A percentile compares a stretch with the other conserved stretches of the same genome.
phyloP scores from a whole-genome alignment of 1,139 yeast species.

The Saccharomyces hybrid region DNA sequence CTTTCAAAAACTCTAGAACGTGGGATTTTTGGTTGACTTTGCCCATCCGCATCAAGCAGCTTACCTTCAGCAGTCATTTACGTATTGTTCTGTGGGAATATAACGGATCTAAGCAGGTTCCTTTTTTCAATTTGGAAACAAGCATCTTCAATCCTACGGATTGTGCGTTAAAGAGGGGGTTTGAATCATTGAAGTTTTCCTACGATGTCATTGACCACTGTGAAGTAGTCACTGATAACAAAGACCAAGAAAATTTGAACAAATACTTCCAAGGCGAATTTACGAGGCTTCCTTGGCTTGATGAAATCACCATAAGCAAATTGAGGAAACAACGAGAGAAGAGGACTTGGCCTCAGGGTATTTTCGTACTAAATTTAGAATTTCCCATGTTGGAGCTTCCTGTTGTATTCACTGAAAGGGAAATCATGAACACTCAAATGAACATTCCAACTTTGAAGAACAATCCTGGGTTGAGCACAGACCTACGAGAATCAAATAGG shows the following conservation, averaged over 20 bases:
- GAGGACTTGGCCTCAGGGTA: conserved; percentile 24
- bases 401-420: conserved; percentile 60
- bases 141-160: conserved; percentile 51
- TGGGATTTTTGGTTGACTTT: conserved; percentile 63
- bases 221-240: conserved; percentile 33
- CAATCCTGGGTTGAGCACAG: neutral
- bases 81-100: conserved; percentile 62
- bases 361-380: conserved; percentile 54
- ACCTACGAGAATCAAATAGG: neutral
- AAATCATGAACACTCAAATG: conserved; percentile 33
- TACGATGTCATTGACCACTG: conserved; percentile 17
- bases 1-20: conserved; percentile 45
- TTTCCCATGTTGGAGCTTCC: conserved; percentile 75
- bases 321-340: conserved; percentile 40
- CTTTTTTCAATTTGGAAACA: conserved; percentile 59
- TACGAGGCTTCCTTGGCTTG: conserved; percentile 65
- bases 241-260: conserved; percentile 50
- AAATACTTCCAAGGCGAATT: conserved; percentile 64
- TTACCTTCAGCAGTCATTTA: conserved; percentile 50
- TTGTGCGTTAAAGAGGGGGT: conserved; percentile 48
- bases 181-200: conserved; percentile 43
- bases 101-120: conserved; percentile 47
- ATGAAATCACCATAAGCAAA: conserved; percentile 53
- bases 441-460: conserved; percentile 32
- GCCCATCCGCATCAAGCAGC: conserved; percentile 67